phyloP scores from a whole-genome alignment of 2,329 filamentous ascomycete genomes.

The Penicillium sp. region DNA sequence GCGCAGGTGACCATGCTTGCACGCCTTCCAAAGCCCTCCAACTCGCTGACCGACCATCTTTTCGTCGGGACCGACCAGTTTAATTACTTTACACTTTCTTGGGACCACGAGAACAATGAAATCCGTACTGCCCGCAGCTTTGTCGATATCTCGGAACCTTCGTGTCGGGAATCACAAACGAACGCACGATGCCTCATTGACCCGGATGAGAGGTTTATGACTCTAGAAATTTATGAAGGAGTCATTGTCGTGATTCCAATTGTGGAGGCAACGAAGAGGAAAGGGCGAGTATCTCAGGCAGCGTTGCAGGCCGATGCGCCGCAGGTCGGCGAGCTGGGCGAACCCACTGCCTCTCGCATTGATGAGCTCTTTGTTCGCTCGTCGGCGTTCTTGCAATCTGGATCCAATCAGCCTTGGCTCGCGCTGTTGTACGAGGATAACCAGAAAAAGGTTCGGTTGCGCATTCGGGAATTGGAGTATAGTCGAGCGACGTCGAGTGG shows the following conservation, averaged over 20 bases:
- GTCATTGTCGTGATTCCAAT: slow-evolving; percentile 61
- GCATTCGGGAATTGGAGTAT: slow-evolving; percentile 52
- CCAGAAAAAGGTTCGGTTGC: slow-evolving; percentile 51
- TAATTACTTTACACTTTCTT: slow-evolving; percentile 83
- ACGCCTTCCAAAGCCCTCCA: slow-evolving; percentile 51
- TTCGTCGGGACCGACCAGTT: slow-evolving; percentile 88
- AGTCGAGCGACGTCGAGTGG: slow-evolving; percentile 41
- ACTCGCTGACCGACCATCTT: slow-evolving; percentile 71
- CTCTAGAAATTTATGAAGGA: slow-evolving; percentile 63
- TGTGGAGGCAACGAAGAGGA: slow-evolving; percentile 48
- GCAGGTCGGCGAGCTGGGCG: slow-evolving; percentile 53
- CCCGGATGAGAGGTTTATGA: slow-evolving; percentile 64
- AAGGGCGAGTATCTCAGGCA: slow-evolving; percentile 23
- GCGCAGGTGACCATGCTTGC: slow-evolving; percentile 81
- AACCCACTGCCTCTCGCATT: slow-evolving; percentile 57
- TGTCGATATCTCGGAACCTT: slow-evolving; percentile 56
- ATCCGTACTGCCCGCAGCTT: slow-evolving; percentile 54
- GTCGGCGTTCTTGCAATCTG: slow-evolving; percentile 58
- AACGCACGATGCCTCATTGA: slow-evolving; percentile 80
- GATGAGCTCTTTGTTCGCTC: slow-evolving; percentile 62
- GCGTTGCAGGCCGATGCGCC: slow-evolving; percentile 24
- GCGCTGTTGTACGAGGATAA: slow-evolving; percentile 62
- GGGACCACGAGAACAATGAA: slow-evolving; percentile 58
- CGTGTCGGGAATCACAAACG: slow-evolving; percentile 68
- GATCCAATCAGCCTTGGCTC: slow-evolving; percentile 51